Evolutionary conservation across 129 eudicot species (phyloP).

Genomic region (Pittosporum tobira): DNA sequence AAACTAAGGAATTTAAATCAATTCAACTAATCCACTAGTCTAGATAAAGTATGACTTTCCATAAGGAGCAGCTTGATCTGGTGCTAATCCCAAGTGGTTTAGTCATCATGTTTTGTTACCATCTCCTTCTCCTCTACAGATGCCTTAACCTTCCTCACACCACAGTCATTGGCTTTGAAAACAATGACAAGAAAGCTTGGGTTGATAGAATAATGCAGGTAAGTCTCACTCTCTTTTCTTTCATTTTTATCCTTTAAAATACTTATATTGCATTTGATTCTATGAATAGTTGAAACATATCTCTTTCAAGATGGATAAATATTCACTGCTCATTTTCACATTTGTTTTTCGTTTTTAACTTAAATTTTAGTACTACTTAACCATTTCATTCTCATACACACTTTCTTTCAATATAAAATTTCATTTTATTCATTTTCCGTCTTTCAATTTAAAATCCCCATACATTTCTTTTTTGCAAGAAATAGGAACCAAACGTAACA

Average conservation of each 20-base stretch:
- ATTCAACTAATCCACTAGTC: neutral
- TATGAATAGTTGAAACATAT: no score
- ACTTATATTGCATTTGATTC: no score
- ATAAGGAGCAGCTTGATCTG: constrained; percentile 41
- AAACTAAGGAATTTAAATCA: neutral
- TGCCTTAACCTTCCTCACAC: constrained; percentile 51
- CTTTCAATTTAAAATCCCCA: no score
- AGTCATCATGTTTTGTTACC: constrained; percentile 42
- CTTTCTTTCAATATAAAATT: no score
- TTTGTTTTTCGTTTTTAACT: no score
- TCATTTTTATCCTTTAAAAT: neutral
- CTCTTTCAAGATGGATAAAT: no score
- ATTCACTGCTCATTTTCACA: no score
- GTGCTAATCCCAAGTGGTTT: constrained; percentile 52
- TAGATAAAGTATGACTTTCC: constrained; percentile 23
- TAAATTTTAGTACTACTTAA: no score
- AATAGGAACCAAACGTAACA: no score
- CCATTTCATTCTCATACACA: no score
- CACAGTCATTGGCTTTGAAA: constrained; percentile 62
- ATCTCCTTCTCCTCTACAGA: constrained; percentile 58
- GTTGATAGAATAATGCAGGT: constrained; percentile 52
- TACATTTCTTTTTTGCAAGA: no score
- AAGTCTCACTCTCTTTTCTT: neutral
- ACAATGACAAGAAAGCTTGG: constrained; percentile 61
- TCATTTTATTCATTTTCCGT: no score